Evolutionary conservation across 1,284 basidiomycete species (phyloP).

Genomic region (Butyriboletus appendiculatus): DNA sequence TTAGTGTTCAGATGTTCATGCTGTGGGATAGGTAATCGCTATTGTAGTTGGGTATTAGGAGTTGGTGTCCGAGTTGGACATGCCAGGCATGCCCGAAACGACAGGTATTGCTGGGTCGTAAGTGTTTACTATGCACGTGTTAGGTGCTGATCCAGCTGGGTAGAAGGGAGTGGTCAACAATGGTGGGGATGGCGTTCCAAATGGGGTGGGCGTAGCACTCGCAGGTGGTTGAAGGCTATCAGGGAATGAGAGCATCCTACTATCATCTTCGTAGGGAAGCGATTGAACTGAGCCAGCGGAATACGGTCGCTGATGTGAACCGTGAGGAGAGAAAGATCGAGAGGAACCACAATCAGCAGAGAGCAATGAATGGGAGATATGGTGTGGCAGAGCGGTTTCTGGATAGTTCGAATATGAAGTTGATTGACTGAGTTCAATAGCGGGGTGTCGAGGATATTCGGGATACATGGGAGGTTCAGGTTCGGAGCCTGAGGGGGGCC

Average conservation of each 20-base stretch:
- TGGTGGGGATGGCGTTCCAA: constrained; percentile 33
- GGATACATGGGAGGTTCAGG: constrained; percentile 14
- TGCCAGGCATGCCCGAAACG: constrained; percentile 18
- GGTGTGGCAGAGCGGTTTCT: constrained; percentile 8
- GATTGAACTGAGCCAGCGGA: constrained; percentile 23
- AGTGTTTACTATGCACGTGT: constrained; percentile 5
- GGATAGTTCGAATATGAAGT: constrained; percentile 20
- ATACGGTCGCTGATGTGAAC: constrained; percentile 21
- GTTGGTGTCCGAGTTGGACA: constrained; percentile 10
- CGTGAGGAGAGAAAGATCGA: constrained; percentile 11
- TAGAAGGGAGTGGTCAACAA: constrained; percentile 40
- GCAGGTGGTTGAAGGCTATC: constrained; percentile 5
- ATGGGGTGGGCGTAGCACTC: constrained; percentile 10
- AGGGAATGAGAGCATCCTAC: constrained; percentile 10
- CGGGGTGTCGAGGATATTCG: constrained; percentile 17
- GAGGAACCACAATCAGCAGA: constrained; percentile 7
- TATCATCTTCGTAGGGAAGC: constrained; percentile 11
- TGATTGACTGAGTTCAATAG: constrained; percentile 13
- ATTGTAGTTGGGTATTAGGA: constrained; percentile 6
- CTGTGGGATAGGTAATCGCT: neutral
- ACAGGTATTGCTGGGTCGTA: constrained; percentile 13
- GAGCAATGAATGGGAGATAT: constrained; percentile 13
- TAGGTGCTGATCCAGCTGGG: constrained; percentile 26
- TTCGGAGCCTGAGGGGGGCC: constrained; percentile 9
- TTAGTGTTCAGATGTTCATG: constrained; percentile 4